Percentiles rank a stretch among this genome's conserved stretches.
phyloP scores from a whole-genome alignment of 108 stramenopile genomes.

The Pseudonitzschia delicatissima region DNA sequence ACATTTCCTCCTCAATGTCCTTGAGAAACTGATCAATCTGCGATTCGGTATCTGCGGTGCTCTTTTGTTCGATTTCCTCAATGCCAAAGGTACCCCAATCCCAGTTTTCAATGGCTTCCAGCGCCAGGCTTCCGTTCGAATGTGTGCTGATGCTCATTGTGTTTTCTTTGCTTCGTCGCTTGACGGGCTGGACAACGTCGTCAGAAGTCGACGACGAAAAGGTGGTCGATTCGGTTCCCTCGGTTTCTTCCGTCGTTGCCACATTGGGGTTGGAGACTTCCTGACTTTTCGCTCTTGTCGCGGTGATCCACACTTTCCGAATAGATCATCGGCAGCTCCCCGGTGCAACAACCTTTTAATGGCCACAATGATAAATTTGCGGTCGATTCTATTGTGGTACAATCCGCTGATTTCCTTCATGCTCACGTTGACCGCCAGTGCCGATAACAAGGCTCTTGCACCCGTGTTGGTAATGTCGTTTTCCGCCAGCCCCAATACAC shows the following conservation, averaged over 20 bases:
- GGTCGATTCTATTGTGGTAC: slow-evolving; percentile 40
- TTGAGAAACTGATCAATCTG: neutral
- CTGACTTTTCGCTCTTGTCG: too few species aligned
- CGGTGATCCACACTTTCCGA: too few species aligned
- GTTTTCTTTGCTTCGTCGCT: too few species aligned
- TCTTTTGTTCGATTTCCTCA: slow-evolving; percentile 28
- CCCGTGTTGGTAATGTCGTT: slow-evolving; percentile 38
- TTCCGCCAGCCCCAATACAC: slow-evolving; percentile 32
- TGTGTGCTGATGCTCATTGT: neutral
- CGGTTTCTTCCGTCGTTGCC: too few species aligned
- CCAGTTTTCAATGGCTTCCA: slow-evolving; percentile 40
- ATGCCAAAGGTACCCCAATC: slow-evolving; percentile 43
- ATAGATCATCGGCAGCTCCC: neutral
- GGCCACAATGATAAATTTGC: slow-evolving; percentile 41
- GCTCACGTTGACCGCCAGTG: slow-evolving; percentile 23
- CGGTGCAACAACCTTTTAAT: slow-evolving; percentile 40
- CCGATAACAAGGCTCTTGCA: slow-evolving; percentile 23
- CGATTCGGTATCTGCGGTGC: neutral
- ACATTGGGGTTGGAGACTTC: too few species aligned
- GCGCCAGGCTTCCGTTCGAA: slow-evolving; percentile 11
- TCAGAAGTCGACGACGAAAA: too few species aligned
- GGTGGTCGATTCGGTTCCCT: too few species aligned
- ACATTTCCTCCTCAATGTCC: neutral
- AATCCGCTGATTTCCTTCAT: slow-evolving; percentile 33
- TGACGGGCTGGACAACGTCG: too few species aligned